Evolutionary conservation across 1,139 yeast species (phyloP).

Genomic region (Arxiozyma bovina): DNA sequence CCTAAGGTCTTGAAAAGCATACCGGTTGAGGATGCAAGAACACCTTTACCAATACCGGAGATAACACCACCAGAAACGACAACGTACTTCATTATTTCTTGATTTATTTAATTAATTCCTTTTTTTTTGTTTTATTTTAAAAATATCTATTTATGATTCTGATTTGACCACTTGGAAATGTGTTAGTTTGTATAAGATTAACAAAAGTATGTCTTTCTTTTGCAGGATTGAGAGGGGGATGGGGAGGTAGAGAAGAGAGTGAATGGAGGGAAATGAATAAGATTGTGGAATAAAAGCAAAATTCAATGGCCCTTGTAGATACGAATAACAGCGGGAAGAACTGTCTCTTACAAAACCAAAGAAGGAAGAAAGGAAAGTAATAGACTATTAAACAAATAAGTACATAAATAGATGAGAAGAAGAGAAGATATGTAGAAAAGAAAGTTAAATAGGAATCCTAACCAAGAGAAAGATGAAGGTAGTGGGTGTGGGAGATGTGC

Average conservation of each 20-base stretch:
- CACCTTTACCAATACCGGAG: conserved; percentile 98
- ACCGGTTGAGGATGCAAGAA: conserved; percentile 90
- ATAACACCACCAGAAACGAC: conserved; percentile 98
- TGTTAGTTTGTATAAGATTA: neutral
- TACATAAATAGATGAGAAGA: too few relatives aligned
- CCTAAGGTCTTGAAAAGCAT: conserved; percentile 89
- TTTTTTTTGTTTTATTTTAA: neutral
- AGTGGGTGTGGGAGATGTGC: too few relatives aligned
- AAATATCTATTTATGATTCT: neutral
- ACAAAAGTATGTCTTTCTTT: neutral
- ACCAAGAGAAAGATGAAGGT: neutral
- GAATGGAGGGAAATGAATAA: neutral
- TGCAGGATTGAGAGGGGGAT: neutral
- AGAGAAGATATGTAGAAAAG: too few relatives aligned
- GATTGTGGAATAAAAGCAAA: neutral
- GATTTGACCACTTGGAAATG: neutral
- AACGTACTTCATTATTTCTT: conserved; percentile 79
- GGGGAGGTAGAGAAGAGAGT: too few relatives aligned
- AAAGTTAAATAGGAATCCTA: neutral
- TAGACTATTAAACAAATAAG: too few relatives aligned
- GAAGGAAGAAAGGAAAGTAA: too few relatives aligned
- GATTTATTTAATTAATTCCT: too few relatives aligned
- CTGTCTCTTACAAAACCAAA: neutral
- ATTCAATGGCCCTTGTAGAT: neutral
- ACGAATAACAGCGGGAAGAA: neutral